A percentile compares a stretch with the other conserved stretches of the same genome.
Evolutionary conservation across 306 rosid genomes (phyloP).

Genomic region (Phaseolus lunatus): DNA sequence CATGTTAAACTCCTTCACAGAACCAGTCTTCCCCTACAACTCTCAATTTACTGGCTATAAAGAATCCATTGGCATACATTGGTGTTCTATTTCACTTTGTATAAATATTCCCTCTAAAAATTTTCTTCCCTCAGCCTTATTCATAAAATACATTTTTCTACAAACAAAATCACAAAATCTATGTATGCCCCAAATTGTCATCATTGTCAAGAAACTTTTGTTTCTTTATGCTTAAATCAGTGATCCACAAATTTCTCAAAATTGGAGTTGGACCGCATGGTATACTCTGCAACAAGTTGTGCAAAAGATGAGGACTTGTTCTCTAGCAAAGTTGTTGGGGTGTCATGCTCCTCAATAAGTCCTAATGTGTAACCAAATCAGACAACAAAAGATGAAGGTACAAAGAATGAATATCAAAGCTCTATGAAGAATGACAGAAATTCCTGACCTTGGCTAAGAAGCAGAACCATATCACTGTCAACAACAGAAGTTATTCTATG

Average conservation of each 20-base stretch:
- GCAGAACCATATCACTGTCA: conserved; percentile 80
- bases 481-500: conserved; percentile 89
- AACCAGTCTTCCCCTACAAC: too few relatives aligned
- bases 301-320: conserved; percentile 79
- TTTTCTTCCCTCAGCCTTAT: too few relatives aligned
- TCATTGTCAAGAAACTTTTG: conserved; percentile 34
- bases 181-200: conserved; percentile 22
- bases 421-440: background rate
- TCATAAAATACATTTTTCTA: background rate
- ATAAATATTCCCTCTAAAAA: too few relatives aligned
- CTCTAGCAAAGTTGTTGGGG: conserved; percentile 74
- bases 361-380: conserved; percentile 49
- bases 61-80: too few relatives aligned
- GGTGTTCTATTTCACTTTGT: too few relatives aligned
- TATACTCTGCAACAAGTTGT: conserved; percentile 84
- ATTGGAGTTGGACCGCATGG: conserved; percentile 60
- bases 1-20: too few relatives aligned
- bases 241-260: conserved; percentile 40
- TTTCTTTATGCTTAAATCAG: background rate
- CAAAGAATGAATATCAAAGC: background rate
- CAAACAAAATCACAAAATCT: background rate
- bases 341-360: conserved; percentile 71
- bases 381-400: background rate
- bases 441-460: conserved; percentile 72
- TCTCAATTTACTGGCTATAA: too few relatives aligned